These are phyloP conservation scores for Phytophthora pseudosyringae DNA, from an alignment of 352 stramenopile species.

Conservation along the genomic window DNA sequence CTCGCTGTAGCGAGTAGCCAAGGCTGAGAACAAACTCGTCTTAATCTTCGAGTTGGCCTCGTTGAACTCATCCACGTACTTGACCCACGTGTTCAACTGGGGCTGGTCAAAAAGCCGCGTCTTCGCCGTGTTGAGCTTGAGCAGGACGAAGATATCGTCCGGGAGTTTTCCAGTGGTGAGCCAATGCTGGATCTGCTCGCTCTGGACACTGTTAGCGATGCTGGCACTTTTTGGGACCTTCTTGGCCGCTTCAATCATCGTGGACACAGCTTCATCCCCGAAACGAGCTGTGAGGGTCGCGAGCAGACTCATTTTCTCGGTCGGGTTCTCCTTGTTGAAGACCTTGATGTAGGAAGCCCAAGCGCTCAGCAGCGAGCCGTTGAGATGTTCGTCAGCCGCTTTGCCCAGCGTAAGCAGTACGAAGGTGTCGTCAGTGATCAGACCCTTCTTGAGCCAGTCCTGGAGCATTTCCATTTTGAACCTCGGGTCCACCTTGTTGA, in stretches of 20 bases:
- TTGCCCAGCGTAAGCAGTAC: constrained; percentile 16
- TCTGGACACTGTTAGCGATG: constrained; percentile 4
- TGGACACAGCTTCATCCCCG: constrained; percentile 18
- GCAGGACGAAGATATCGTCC: constrained; percentile 13
- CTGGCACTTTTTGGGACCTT: not conserved
- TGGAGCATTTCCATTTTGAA: constrained; percentile 16
- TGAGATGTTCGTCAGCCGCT: constrained; percentile 8
- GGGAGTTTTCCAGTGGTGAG: constrained; percentile 1
- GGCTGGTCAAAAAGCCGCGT: constrained; percentile 15
- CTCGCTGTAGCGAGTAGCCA: constrained; percentile 2
- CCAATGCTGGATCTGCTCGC: constrained; percentile 13
- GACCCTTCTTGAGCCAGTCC: constrained; percentile 9
- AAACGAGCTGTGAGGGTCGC: constrained; percentile 15
- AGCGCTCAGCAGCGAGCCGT: constrained; percentile 1
- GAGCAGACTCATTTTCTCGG: constrained; percentile 13
- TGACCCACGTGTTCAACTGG: constrained; percentile 20
- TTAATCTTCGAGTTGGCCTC: constrained; percentile 1
- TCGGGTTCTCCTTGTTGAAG: constrained; percentile 24
- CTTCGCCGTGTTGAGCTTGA: constrained; percentile 17
- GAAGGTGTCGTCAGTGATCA: constrained; percentile 18
- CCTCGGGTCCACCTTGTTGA: constrained; percentile 14
- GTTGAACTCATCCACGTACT: constrained; percentile 14
- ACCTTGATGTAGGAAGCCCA: constrained; percentile 22
- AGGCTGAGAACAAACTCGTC: constrained; percentile 5
- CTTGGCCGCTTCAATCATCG: constrained; percentile 24